Evolutionary conservation across 2,329 filamentous ascomycete species (phyloP).

Genomic region (Oidium heveae): DNA sequence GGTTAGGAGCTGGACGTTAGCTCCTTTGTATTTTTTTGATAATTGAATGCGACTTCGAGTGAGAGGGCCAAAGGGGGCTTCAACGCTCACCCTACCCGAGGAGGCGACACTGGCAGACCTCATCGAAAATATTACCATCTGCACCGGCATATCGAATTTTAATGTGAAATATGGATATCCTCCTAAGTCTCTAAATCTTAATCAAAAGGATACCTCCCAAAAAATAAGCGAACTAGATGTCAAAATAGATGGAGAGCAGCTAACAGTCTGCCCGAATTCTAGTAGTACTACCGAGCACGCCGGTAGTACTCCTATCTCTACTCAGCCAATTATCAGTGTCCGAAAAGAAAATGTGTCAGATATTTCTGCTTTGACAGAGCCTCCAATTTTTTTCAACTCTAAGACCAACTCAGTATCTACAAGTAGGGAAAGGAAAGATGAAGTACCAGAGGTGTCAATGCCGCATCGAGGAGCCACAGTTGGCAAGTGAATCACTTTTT

Average conservation of each 20-base stretch:
- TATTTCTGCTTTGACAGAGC: not conserved
- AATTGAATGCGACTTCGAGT: conserved; percentile 46
- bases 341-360: not conserved
- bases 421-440: conserved; percentile 11
- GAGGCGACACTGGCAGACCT: conserved; percentile 39
- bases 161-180: conserved; percentile 72
- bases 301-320: not conserved
- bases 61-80: conserved; percentile 47
- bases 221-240: conserved; percentile 29
- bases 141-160: conserved; percentile 40
- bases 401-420: conserved; percentile 7
- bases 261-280: conserved; percentile 23
- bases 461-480: conserved; percentile 25
- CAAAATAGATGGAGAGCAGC: conserved; percentile 40
- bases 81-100: conserved; percentile 42
- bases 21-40: not conserved
- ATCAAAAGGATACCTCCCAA: conserved; percentile 19
- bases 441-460: conserved; percentile 17
- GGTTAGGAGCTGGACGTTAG: not conserved
- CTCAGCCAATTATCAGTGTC: conserved; percentile 1
- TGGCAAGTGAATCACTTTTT: conserved; percentile 15
- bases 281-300: not conserved
- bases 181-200: conserved; percentile 39
- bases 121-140: conserved; percentile 30
- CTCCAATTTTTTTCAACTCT: not conserved